Conservation (phyloP, 2,329 filamentous ascomycete genomes). For the Colletotrichum spinosum region DNA sequence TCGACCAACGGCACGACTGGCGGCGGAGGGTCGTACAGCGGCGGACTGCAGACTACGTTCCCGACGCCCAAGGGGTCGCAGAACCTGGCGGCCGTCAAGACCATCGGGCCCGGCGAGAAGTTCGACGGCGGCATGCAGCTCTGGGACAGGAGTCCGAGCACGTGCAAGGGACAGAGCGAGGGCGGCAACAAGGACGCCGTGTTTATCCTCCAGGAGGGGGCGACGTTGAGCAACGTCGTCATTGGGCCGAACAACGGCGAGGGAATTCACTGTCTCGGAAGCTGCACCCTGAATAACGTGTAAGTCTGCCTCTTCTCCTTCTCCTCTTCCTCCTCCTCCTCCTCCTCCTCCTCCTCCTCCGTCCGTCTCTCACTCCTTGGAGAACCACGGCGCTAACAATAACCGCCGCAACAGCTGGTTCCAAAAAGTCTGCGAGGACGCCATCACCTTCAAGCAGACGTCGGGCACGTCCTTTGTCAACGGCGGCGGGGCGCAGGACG, state of each 20-base stretch:
- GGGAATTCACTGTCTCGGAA: constrained; percentile 58
- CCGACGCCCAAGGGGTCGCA: constrained; percentile 31
- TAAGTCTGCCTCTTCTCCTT: constrained; percentile 54
- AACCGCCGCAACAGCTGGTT: constrained; percentile 48
- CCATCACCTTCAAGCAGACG: constrained; percentile 49
- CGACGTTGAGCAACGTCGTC: constrained; percentile 57
- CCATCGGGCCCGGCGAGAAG: constrained; percentile 27
- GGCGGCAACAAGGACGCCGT: constrained; percentile 54
- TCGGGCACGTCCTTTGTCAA: constrained; percentile 50
- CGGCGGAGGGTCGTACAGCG: background rate
- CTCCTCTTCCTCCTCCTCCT: too few species aligned
- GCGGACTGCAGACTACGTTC: constrained; percentile 21
- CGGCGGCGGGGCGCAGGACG: constrained; percentile 41
- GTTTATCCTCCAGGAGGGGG: constrained; percentile 54
- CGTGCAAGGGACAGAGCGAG: constrained; percentile 55
- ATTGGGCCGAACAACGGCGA: constrained; percentile 58
- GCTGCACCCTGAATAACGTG: constrained; percentile 50
- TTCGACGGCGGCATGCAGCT: constrained; percentile 34
- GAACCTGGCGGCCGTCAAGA: constrained; percentile 30
- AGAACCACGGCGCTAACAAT: too few species aligned
- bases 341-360: too few species aligned
- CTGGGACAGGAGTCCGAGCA: constrained; percentile 53
- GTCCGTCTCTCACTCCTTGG: too few species aligned
- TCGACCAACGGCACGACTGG: constrained; percentile 18
- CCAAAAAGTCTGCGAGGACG: constrained; percentile 52